Evolutionary conservation across 2,329 filamentous ascomycete genomes (phyloP), one percentile per base, ranked within the genome.

Genomic region (Sclerotinia spermophila): DNA sequence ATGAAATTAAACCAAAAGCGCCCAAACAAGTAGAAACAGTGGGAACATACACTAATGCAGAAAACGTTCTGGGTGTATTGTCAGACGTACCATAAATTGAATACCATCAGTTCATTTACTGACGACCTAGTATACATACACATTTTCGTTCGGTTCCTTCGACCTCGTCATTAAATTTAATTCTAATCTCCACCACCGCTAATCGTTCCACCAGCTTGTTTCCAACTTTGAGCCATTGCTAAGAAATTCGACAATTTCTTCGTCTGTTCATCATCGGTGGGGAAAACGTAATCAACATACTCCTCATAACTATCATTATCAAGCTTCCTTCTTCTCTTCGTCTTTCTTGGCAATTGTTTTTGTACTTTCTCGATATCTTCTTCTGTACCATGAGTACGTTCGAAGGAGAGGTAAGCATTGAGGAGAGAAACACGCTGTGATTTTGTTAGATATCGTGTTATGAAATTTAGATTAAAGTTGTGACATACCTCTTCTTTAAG

Each of bases 231-330:
- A 71, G 95, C 94, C 87, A 91, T 91, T 73, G 92, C 90, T 82
- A 97, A 83, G 80, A 98, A 84, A 79, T 92, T 93, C 67, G 92
- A 92, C 81, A 97, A 83, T 77, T 92, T 94, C 75, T 91, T 91
- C 70, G 91, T 91, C 79, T 93, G 91, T 82, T 93, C 89, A 80
- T 97, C 94, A 83, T 98, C 96, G 6, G 93, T 94, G 0, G 96
- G 96, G 88, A 99, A 99, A 45, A 99, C 88, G 77, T 97, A 98
- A 81, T 98, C 96, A 82, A 96, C 88, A 81, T 97, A 98, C 83
- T 99, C 96, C 85, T 99, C 94, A 83, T 93, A 97, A 51, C 89
- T 90, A 80, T 96, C 94, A 81, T 97, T 95, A 79, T 97, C 94
- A 80, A 97, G 82, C 86, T 90, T 93, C 81, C 96, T 90, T 78